Percentiles rank a stretch among this genome's conserved stretches.
Evolutionary conservation across 2,329 filamentous ascomycete genomes (phyloP).

Genomic region (Cladosporium sp.): DNA sequence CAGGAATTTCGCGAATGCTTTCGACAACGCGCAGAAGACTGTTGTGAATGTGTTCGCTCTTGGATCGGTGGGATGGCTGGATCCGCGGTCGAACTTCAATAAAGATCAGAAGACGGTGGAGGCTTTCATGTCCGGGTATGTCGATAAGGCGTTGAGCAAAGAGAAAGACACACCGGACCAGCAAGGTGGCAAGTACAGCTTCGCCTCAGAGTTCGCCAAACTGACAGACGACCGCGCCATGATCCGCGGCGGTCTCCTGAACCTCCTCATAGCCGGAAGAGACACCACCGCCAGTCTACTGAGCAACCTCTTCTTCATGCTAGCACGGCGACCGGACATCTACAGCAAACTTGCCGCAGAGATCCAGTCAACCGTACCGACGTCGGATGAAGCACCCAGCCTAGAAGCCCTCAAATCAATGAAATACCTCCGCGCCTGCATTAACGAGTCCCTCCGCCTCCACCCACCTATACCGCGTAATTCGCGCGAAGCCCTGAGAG

Average conservation of each 20-base stretch:
- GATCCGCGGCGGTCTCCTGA: constrained; percentile 81
- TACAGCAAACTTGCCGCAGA: no score
- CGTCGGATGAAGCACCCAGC: no score
- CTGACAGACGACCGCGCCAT: constrained; percentile 70
- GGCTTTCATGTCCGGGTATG: constrained; percentile 49
- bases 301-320: constrained; percentile 71
- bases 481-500: no score
- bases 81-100: constrained; percentile 41
- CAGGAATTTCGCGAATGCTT: constrained; percentile 44
- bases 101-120: constrained; percentile 47
- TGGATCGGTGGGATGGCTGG: constrained; percentile 41
- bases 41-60: constrained; percentile 41
- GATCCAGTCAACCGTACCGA: no score
- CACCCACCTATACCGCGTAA: no score
- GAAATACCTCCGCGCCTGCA: no score
- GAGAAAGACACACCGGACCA: constrained; percentile 58
- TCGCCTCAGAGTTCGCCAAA: constrained; percentile 79
- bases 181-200: constrained; percentile 73
- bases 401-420: no score
- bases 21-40: constrained; percentile 46
- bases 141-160: constrained; percentile 44
- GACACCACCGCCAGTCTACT: constrained; percentile 88
- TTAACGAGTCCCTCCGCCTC: no score
- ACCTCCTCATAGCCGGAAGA: constrained; percentile 78
- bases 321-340: no score